Conservation (phyloP, 1,284 basidiomycete species). For the Leccinum fuscescens region DNA sequence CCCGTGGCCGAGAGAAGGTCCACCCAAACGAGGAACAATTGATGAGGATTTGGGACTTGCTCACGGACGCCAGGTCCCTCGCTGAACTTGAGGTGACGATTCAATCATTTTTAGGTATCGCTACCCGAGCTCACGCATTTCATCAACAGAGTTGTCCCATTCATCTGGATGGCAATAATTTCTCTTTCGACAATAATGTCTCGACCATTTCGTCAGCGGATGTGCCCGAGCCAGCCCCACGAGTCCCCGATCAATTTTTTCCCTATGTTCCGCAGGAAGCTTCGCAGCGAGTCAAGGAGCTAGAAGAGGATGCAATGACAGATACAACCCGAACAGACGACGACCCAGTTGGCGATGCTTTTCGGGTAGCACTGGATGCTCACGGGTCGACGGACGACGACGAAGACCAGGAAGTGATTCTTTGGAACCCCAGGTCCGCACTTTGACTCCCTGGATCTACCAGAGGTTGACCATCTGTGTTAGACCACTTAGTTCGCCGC, state of each 20-base stretch:
- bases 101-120: constrained; percentile 8
- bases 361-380: constrained; percentile 57
- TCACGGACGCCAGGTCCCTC: constrained; percentile 72
- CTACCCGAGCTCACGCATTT: constrained; percentile 16
- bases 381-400: constrained; percentile 37
- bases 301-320: constrained; percentile 68
- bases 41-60: constrained; percentile 88
- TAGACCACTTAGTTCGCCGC: constrained; percentile 40
- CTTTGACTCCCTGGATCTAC: background rate
- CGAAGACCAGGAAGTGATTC: constrained; percentile 59
- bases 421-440: constrained; percentile 60
- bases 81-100: constrained; percentile 53
- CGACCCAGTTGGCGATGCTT: constrained; percentile 77
- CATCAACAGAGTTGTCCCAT: constrained; percentile 29
- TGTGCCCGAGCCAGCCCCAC: background rate
- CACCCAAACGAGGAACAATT: constrained; percentile 95
- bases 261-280: constrained; percentile 6
- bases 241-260: constrained; percentile 19
- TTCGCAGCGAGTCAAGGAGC: constrained; percentile 4
- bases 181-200: constrained; percentile 14
- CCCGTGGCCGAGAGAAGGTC: constrained; percentile 47
- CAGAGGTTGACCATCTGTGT: constrained; percentile 11
- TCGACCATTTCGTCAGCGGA: constrained; percentile 10
- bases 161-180: constrained; percentile 19
- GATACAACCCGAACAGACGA: constrained; percentile 74